phyloP scores from a whole-genome alignment of 83 land plant species.

The Picea engelmannii region DNA sequence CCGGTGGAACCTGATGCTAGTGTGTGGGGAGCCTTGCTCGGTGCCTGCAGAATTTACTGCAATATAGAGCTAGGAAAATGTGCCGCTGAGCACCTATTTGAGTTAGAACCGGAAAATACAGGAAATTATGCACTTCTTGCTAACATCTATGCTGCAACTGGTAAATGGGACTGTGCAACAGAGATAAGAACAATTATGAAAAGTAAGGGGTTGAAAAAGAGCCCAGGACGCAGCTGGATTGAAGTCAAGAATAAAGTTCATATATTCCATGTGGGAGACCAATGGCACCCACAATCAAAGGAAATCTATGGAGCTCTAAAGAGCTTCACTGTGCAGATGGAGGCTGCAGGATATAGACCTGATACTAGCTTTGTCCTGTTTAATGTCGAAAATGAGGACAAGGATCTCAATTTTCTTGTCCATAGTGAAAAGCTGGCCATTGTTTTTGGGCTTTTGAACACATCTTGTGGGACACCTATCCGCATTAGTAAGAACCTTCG shows the following conservation, averaged over 20 bases:
- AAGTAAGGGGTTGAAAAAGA: conserved; percentile 12
- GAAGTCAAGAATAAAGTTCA: conserved; percentile 28
- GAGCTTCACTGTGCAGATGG: conserved; percentile 10
- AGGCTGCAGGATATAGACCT: conserved; percentile 22
- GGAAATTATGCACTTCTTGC: conserved; percentile 19
- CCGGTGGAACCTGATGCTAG: conserved; percentile 49
- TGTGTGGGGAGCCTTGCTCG: conserved; percentile 70
- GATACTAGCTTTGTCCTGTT: conserved; percentile 11
- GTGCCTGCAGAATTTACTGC: conserved; percentile 47
- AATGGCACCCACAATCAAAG: conserved; percentile 25
- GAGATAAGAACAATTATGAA: conserved; percentile 18
- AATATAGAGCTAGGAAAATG: conserved; percentile 42
- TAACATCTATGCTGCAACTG: conserved; percentile 15
- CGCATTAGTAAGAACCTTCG: neutral
- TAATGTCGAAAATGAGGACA: conserved; percentile 21
- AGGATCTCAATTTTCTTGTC: conserved; percentile 7
- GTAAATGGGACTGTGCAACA: conserved; percentile 1
- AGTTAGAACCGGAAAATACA: conserved; percentile 17
- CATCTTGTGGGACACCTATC: conserved; percentile 1
- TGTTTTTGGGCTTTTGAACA: neutral
- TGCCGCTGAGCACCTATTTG: conserved; percentile 44
- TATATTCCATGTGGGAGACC: conserved; percentile 27
- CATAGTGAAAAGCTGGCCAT: conserved; percentile 18
- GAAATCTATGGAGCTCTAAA: conserved; percentile 23
- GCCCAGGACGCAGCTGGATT: conserved; percentile 31